Evolutionary conservation across 2,329 filamentous ascomycete genomes (phyloP), one percentile per base, ranked within the genome.

Genomic region (Diplocarpon rosae): DNA sequence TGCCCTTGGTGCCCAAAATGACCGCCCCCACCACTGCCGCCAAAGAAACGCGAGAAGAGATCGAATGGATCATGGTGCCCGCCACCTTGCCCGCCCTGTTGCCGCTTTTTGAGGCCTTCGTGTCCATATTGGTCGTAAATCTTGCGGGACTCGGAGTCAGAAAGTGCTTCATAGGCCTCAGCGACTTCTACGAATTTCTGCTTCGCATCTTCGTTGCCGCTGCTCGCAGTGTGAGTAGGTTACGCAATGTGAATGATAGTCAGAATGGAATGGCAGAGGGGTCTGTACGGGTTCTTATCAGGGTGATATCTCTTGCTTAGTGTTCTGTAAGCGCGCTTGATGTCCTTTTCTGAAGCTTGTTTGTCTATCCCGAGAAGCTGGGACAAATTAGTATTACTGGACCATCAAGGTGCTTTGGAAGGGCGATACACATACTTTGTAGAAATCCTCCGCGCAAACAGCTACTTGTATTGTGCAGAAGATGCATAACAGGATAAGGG

Each of bases 271-370:
- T 13, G 13, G n/a, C 9, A 32, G 35, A 12, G 38, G 37, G 45
- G 40, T 13, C 69, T 83, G 58, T 75, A 92, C 83, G 90, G 88
- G 59, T 96, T 96, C 75, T 98, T 98, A 66, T 98, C 92, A 3
- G 92, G 92, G 62, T 98, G 92, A 64, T 76, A 95, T 64, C 93
- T 94, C 66, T 96, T 96, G 69, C 85, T 93, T 10, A 98, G 72
- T 48, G 79, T 81, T 48, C 89, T 79, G 66, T 98, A 98, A 16
- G 92, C 89, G 37, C 85, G 84, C 66, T 98, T 98, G 62, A 98
- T 83, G 58, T 96, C 83, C 59, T 81, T 80, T 43, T 95, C 88
- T 37, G 78, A 81, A 13, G 90, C 90, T 48, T 81, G 72, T 59
- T 78, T 87, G 59, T 82, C 76, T 52, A 98, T 68, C 43, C 84